Evolutionary conservation across 768 basidiomycete genomes (phyloP), one percentile per base, ranked within the genome.

Genomic region (Panaeolus cyanescens): DNA sequence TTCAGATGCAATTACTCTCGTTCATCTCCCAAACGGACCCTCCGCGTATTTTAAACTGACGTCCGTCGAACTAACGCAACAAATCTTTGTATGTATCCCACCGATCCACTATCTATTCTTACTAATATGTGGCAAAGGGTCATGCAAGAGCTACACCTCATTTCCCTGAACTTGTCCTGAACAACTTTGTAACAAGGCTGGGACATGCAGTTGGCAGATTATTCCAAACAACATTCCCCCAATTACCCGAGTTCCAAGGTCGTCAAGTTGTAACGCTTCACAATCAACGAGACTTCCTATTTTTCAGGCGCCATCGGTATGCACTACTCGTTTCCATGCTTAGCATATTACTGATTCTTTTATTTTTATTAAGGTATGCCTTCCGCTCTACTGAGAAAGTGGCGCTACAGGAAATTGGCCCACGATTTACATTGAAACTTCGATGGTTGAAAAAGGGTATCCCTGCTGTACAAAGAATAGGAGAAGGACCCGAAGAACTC

Each of bases 271-370:
- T 99, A 12, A 97, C 96, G 2, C 80, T 99, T 19, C 97, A 99
- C 71, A 98, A 98, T 70, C 95, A 97, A 72, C 86, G 97, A 53
- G 97, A 99, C 77, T 99, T 99, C 76, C 77, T 99, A 60, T 99
- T 99, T 79, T 96, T 99, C 80, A 81, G 97, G 64, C 82, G 97
- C 60, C 97, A 99, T 80, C 85, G 97, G 89, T 96, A 62, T 56
- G 85, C n/a, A n/a, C n/a, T n/a, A n/a, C n/a, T 70, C 32, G 3
- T 22, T 55, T 42, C 30, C 42, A 25, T 17, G 6, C 55, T 64
- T 60, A 61, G 62, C 6, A 57, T 62, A 31, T 28, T 36, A 32
- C 6, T 56, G 50, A 7, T 53, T 60, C 30, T 30, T 58, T 57
- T 5, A 55, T 32, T n/a, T n/a, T 50, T 20, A 12, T 55, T 4